Conservation (phyloP, 164 flowering plant genomes). For the grape (Vitis vinifera) region DNA sequence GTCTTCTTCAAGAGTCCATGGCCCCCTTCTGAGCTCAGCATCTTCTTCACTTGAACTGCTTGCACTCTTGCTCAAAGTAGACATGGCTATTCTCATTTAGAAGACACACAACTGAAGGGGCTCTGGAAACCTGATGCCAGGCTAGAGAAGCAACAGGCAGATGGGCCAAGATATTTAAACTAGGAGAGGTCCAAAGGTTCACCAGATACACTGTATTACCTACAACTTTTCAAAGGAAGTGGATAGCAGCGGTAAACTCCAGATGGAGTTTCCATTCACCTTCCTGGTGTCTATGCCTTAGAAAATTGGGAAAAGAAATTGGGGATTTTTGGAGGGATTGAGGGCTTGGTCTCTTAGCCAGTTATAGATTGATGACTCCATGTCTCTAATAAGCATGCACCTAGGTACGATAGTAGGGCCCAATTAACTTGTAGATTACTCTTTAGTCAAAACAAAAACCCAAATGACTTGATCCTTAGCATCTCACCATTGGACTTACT, state of each 20-base stretch:
- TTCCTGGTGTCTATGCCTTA: slow-evolving; percentile 9
- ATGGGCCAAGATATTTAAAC: slow-evolving; percentile 18
- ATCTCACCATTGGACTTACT: too few relatives aligned
- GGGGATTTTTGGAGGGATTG: neutral
- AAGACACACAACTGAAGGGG: neutral
- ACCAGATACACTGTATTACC: neutral
- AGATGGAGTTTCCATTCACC: slow-evolving; percentile 14
- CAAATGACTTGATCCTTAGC: too few relatives aligned
- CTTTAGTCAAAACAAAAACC: too few relatives aligned
- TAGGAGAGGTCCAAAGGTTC: slow-evolving; percentile 7
- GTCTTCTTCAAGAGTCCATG: slow-evolving; percentile 94
- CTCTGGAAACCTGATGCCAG: slow-evolving; percentile 8
- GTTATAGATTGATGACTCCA: too few relatives aligned
- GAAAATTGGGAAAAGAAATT: neutral
- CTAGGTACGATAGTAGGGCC: too few relatives aligned
- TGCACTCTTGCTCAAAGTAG: slow-evolving; percentile 12
- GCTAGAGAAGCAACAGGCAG: slow-evolving; percentile 14
- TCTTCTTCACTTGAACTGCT: slow-evolving; percentile 34
- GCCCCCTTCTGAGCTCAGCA: slow-evolving; percentile 79
- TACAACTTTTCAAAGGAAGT: slow-evolving; percentile 15
- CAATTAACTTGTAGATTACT: too few relatives aligned
- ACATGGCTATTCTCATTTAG: slow-evolving; percentile 18
- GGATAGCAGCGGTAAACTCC: slow-evolving; percentile 9
- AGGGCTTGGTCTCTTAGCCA: neutral
- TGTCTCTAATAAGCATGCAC: too few relatives aligned